A percentile compares a stretch with the other conserved stretches of the same genome.
These are phyloP conservation scores for Colletotrichum echinochloae DNA, from an alignment of 2,329 filamentous ascomycete genomes.

Conservation along the genomic window DNA sequence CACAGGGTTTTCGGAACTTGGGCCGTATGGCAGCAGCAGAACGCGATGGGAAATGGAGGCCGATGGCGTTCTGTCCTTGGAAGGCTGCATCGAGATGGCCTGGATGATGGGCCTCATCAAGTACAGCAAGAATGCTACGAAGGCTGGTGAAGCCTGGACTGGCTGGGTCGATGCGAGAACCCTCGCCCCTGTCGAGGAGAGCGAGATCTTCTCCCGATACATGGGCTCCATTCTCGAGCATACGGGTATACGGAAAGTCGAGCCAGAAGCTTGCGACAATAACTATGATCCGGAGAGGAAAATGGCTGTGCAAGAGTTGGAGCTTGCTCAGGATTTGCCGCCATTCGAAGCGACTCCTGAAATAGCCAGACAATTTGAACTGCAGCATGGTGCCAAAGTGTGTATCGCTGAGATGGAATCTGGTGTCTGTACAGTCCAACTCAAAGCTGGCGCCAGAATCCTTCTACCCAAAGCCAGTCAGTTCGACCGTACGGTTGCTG, in stretches of 20 bases:
- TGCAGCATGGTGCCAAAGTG: constrained; percentile 95
- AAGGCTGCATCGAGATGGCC: constrained; percentile 98
- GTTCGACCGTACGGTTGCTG: constrained; percentile 96
- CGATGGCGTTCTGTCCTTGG: constrained; percentile 93
- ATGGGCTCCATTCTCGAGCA: constrained; percentile 97
- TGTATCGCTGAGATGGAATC: constrained; percentile 97
- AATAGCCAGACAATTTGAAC: constrained; percentile 95
- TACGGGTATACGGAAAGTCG: constrained; percentile 95
- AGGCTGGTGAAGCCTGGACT: constrained; percentile 88
- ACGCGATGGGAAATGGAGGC: constrained; percentile 99
- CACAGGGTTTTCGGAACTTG: constrained; percentile 94
- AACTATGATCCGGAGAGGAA: constrained; percentile 96
- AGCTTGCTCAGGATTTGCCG: constrained; percentile 95
- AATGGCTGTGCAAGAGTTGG: constrained; percentile 93
- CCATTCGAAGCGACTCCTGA: constrained; percentile 97
- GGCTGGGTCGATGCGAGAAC: constrained; percentile 97
- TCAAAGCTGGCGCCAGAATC: constrained; percentile 94
- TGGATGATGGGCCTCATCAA: constrained; percentile 99
- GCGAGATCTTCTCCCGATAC: constrained; percentile 96
- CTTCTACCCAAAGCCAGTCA: constrained; percentile 96
- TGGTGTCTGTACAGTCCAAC: constrained; percentile 90
- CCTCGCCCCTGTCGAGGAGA: constrained; percentile 94
- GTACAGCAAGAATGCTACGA: constrained; percentile 94
- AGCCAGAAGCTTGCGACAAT: constrained; percentile 77
- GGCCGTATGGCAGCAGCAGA: constrained; percentile 97